Conservation (phyloP, 768 basidiomycete species). For the Lentinula edodes region DNA sequence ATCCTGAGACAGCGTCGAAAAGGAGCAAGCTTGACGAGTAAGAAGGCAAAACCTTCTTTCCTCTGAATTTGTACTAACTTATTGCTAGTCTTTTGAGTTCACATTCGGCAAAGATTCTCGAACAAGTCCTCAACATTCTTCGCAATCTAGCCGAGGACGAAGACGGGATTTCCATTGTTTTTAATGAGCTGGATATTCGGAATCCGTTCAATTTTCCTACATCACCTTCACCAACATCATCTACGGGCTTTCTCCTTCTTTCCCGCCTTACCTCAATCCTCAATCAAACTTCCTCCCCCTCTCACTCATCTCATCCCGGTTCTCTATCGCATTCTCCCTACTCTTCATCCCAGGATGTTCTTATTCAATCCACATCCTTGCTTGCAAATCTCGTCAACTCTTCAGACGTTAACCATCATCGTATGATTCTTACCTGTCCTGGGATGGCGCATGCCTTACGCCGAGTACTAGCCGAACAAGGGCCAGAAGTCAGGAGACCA, state of each 20-base stretch:
- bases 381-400: conserved; percentile 72
- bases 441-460: conserved; percentile 50
- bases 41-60: neutral
- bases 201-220: conserved; percentile 16
- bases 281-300: neutral
- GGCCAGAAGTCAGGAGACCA: conserved; percentile 52
- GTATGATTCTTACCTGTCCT: conserved; percentile 44
- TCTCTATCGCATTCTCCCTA: conserved; percentile 13
- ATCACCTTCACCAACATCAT: conserved; percentile 34
- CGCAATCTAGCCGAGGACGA: conserved; percentile 65
- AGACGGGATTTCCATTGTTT: conserved; percentile 57
- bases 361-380: conserved; percentile 45
- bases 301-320: neutral
- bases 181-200: conserved; percentile 34
- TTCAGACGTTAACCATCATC: conserved; percentile 36
- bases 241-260: neutral
- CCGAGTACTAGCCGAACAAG: conserved; percentile 53
- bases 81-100: conserved; percentile 17
- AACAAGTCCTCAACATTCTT: conserved; percentile 65
- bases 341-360: neutral
- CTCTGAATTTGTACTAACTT: neutral
- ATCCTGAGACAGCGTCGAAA: neutral
- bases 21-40: neutral
- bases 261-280: conserved; percentile 1
- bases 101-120: conserved; percentile 50